These are phyloP conservation scores for Alternaria sp. DNA, from an alignment of 2,329 filamentous ascomycete species.

Conservation along the genomic window DNA sequence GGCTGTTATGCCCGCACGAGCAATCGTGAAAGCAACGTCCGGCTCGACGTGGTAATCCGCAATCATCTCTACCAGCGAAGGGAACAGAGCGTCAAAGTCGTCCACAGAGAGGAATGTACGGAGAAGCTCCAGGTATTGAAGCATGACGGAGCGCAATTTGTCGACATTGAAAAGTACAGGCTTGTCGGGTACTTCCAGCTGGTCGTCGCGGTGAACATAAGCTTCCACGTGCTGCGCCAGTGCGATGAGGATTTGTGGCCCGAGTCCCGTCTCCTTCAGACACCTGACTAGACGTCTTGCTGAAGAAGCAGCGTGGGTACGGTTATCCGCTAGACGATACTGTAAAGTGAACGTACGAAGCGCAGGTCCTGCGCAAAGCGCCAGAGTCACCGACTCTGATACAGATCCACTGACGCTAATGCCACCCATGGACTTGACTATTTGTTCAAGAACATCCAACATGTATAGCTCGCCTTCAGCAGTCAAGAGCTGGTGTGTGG, in stretches of 20 bases:
- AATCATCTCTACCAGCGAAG: conserved; percentile 76
- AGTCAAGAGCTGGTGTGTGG: conserved; percentile 80
- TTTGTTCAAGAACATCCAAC: conserved; percentile 87
- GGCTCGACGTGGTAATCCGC: conserved; percentile 80
- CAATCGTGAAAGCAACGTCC: conserved; percentile 84
- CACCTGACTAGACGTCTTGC: conserved; percentile 82
- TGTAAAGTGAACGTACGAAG: conserved; percentile 81
- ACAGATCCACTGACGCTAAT: conserved; percentile 87
- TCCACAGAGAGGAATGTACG: conserved; percentile 78
- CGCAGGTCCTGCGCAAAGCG: conserved; percentile 84
- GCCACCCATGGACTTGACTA: conserved; percentile 92
- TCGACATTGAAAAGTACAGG: conserved; percentile 87
- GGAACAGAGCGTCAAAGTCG: conserved; percentile 81
- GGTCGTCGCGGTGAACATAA: conserved; percentile 78
- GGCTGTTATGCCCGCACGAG: conserved; percentile 71
- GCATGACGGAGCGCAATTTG: conserved; percentile 84
- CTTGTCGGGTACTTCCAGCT: conserved; percentile 84
- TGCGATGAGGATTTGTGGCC: conserved; percentile 83
- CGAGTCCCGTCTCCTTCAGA: conserved; percentile 78
- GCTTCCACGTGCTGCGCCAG: conserved; percentile 89
- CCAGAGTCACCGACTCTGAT: conserved; percentile 84
- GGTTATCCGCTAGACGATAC: conserved; percentile 79
- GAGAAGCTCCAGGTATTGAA: conserved; percentile 89
- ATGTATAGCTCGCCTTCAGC: conserved; percentile 84
- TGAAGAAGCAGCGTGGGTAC: conserved; percentile 76